These are phyloP conservation scores for Paecilomyces variotii DNA, from an alignment of 2,329 filamentous ascomycete genomes.

Conservation along the genomic window DNA sequence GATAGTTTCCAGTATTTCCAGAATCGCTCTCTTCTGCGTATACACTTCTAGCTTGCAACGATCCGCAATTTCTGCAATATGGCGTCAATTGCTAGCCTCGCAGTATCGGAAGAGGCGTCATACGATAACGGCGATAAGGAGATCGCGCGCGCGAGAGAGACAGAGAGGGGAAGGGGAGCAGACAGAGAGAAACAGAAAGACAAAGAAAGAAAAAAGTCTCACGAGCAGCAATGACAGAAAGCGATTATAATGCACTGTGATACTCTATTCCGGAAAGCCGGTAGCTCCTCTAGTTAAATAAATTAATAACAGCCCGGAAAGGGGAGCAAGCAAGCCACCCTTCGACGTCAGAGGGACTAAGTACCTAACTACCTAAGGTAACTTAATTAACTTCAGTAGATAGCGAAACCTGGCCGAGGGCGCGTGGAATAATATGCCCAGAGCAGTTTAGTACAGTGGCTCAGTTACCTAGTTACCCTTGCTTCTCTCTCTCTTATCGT, in stretches of 20 bases:
- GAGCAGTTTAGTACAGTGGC: too few relatives aligned
- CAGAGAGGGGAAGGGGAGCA: neutral
- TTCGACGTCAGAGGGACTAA: neutral
- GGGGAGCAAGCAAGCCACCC: neutral
- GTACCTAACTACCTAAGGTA: too few relatives aligned
- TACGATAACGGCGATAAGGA: neutral
- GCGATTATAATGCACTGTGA: too few relatives aligned
- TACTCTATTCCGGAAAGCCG: too few relatives aligned
- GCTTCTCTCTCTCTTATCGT: too few relatives aligned
- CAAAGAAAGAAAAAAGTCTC: neutral
- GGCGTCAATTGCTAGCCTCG: neutral
- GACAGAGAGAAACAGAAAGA: neutral
- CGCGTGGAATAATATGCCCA: too few relatives aligned
- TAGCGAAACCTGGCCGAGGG: too few relatives aligned
- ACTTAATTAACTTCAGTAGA: too few relatives aligned
- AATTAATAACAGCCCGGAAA: neutral
- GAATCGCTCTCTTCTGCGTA: neutral
- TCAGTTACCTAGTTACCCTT: too few relatives aligned
- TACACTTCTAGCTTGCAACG: neutral
- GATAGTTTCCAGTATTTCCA: neutral
- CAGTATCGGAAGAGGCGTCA: neutral
- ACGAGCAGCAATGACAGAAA: neutral
- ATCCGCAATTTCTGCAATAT: neutral
- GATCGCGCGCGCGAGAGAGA: neutral
- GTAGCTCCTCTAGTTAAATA: too few relatives aligned